Evolutionary conservation across 164 flowering plant genomes (phyloP).

Genomic region (Piper betle): DNA sequence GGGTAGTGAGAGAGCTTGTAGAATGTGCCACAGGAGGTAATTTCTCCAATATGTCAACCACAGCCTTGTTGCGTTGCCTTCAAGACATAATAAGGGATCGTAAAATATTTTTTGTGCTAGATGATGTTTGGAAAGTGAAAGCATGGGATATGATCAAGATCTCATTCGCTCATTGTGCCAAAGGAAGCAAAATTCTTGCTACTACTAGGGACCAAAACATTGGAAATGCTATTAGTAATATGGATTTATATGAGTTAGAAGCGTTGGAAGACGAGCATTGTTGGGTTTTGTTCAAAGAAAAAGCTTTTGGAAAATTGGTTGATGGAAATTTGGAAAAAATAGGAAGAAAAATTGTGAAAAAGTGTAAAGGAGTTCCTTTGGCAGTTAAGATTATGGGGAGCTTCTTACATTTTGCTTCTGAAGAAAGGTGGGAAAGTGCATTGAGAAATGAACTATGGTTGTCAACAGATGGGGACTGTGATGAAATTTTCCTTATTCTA

Average conservation of each 20-base stretch:
- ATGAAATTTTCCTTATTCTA: neutral
- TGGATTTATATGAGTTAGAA: neutral
- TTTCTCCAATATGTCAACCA: neutral
- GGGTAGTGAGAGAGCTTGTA: neutral
- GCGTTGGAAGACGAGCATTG: neutral
- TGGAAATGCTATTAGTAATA: neutral
- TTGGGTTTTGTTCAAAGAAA: neutral
- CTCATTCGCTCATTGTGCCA: neutral
- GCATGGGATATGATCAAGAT: neutral
- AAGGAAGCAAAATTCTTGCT: conserved; percentile 5
- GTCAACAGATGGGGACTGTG: neutral
- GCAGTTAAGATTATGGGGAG: conserved; percentile 10
- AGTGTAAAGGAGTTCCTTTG: conserved; percentile 14
- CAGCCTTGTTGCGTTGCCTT: neutral
- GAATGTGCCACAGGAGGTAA: neutral
- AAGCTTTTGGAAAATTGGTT: neutral
- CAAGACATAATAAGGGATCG: neutral
- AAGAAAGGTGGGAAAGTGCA: neutral
- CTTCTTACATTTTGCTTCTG: neutral
- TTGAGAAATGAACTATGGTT: conserved; percentile 13
- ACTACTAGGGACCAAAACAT: conserved; percentile 2
- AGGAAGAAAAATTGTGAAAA: conserved; percentile 1
- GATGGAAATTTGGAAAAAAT: neutral
- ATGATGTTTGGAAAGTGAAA: conserved; percentile 6
- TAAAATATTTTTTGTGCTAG: conserved; percentile 3